Evolutionary conservation across 108 stramenopile genomes (phyloP), one percentile per base, ranked within the genome.

Genomic region (Seminavis robusta): DNA sequence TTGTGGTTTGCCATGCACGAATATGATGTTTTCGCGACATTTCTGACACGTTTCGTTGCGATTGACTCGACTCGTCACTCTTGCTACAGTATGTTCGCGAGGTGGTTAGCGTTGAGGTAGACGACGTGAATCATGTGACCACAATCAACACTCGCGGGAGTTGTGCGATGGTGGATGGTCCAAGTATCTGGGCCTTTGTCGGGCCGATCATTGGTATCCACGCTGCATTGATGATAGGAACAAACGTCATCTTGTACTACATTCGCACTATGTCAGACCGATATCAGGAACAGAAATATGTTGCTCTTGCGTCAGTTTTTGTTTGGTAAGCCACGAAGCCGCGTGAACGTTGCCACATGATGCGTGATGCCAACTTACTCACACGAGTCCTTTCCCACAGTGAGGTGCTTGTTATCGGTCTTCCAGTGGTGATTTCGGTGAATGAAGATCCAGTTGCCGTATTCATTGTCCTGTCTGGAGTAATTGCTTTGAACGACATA

Each of bases 251-350:
- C 15, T 33, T 74, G 8, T 72, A 42, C 38, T 59, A 65, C n/a
- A 65, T 74, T 16, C 54, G 61, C 36, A 67, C 62, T 16, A 46
- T 72, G 9, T 42, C 46, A 9, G 74, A 75, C 53, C 58, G 74
- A 9, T 80, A 74, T 34, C 73, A 74, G 46, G 73, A 80, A 55
- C 65, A 66, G 32, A 74, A 74, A 33, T 75, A 66, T 49, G 53
- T 74, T 44, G 61, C 64, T 32, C 47, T 72, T 24, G 74, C 78
- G 19, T 67, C 74, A 0, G 36, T 71, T 23, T 66, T 62, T 24
- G 58, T 59, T 28, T 58, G 56, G 29, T n/a, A n/a, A n/a, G n/a
- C n/a, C n/a, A n/a, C n/a, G n/a, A n/a, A n/a, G n/a, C n/a, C n/a
- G n/a, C n/a, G n/a, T n/a, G n/a, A n/a, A n/a, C n/a, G n/a, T n/a